Percentiles rank a stretch among this genome's conserved stretches.
Conservation (phyloP, 1,139 yeast genomes). For the Nakaseomyces glabratus region DNA sequence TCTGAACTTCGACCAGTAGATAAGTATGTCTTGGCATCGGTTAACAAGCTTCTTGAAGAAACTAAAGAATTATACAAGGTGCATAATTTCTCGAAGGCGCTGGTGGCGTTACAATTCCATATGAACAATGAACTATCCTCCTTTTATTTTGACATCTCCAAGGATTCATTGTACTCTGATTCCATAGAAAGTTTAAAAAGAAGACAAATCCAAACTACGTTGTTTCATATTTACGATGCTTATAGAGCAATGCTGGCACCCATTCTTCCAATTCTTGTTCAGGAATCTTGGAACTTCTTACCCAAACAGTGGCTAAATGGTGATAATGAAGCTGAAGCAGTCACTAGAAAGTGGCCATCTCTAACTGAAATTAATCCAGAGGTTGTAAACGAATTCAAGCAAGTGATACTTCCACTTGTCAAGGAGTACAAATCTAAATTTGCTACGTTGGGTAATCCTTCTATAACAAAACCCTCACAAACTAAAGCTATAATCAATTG, state of each 20-base stretch:
- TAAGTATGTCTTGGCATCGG: slow-evolving; percentile 48
- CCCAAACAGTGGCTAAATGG: slow-evolving; percentile 18
- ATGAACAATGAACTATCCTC: slow-evolving; percentile 73
- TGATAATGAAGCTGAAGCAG: slow-evolving; percentile 33
- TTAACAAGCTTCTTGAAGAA: slow-evolving; percentile 40
- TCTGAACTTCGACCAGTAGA: slow-evolving; percentile 50
- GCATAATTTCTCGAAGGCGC: slow-evolving; percentile 59
- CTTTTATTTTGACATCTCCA: slow-evolving; percentile 75
- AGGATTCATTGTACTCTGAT: slow-evolving; percentile 80
- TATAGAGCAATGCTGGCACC: slow-evolving; percentile 69
- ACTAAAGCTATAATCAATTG: slow-evolving; percentile 28
- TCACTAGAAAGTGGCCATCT: slow-evolving; percentile 14
- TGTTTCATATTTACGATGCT: slow-evolving; percentile 50
- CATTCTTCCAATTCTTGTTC: slow-evolving; percentile 70
- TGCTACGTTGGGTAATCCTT: slow-evolving; percentile 18
- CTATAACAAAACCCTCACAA: slow-evolving; percentile 59
- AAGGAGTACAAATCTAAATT: slow-evolving; percentile 15
- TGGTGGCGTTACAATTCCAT: slow-evolving; percentile 56
- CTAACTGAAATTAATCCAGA: slow-evolving; percentile 15
- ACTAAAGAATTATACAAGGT: slow-evolving; percentile 42
- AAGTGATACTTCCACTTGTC: slow-evolving; percentile 28
- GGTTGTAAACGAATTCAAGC: slow-evolving; percentile 9
- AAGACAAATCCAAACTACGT: slow-evolving; percentile 61
- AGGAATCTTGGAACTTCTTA: slow-evolving; percentile 70
- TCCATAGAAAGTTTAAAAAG: slow-evolving; percentile 41